Conservation (phyloP, 2,329 filamentous ascomycete genomes). For the Macrophomina tecta region DNA sequence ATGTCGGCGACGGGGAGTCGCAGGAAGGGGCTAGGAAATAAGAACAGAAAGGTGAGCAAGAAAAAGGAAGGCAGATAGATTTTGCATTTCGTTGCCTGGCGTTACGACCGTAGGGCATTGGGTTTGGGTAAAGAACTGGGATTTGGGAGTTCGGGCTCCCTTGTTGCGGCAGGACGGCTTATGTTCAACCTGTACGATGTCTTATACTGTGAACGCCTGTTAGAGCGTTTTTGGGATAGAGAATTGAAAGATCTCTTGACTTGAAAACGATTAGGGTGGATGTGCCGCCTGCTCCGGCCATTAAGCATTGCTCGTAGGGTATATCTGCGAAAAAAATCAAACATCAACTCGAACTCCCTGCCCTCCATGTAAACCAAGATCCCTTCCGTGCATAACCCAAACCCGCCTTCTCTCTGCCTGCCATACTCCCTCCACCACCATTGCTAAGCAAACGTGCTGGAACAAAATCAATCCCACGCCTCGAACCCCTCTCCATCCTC, state of each 20-base stretch:
- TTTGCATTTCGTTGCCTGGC: background rate
- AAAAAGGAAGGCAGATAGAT: background rate
- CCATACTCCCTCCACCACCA: background rate
- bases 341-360: too few relatives aligned
- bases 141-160: background rate
- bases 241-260: background rate
- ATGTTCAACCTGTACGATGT: background rate
- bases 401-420: slow-evolving; percentile 37
- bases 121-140: background rate
- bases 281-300: too few relatives aligned
- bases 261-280: too few relatives aligned
- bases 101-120: background rate
- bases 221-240: slow-evolving; percentile 8
- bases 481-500: slow-evolving; percentile 28
- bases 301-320: background rate
- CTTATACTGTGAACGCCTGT: background rate
- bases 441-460: too few relatives aligned
- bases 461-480: background rate
- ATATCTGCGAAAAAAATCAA: background rate
- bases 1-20: slow-evolving; percentile 49
- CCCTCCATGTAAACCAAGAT: slow-evolving; percentile 10
- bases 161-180: background rate
- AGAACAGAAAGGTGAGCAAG: background rate
- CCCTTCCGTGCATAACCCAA: slow-evolving; percentile 33
- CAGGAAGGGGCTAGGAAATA: slow-evolving; percentile 33